Percentiles rank a stretch among this genome's conserved stretches.
Evolutionary conservation across 345 rosid genomes (phyloP).

Genomic region (Citrus glauca): DNA sequence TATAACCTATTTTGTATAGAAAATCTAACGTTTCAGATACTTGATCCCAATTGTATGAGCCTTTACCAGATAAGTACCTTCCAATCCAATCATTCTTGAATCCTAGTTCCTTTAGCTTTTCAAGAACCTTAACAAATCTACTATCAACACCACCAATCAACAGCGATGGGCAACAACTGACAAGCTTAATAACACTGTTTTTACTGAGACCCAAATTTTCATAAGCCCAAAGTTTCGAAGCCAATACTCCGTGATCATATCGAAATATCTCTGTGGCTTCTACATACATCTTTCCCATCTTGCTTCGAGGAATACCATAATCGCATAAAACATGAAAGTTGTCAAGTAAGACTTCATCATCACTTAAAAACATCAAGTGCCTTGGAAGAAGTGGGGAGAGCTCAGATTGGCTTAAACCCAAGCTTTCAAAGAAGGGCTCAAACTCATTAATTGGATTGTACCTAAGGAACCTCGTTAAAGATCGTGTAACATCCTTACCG

Average conservation of each 20-base stretch:
- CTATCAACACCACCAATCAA: conserved; percentile 47
- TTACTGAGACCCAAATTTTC: conserved; percentile 59
- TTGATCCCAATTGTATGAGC: conserved; percentile 55
- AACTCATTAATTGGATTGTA: conserved; percentile 82
- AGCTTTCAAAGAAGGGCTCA: conserved; percentile 85
- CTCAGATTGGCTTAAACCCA: conserved; percentile 60
- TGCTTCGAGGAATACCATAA: conserved; percentile 69
- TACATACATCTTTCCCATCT: conserved; percentile 64
- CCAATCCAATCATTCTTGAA: conserved; percentile 52
- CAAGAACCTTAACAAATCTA: conserved; percentile 47
- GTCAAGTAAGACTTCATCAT: conserved; percentile 56
- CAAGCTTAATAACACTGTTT: conserved; percentile 52
- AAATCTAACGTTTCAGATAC: conserved; percentile 55
- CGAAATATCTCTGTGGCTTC: conserved; percentile 59
- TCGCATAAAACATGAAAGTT: conserved; percentile 54
- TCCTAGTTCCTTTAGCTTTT: conserved; percentile 43
- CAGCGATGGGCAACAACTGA: conserved; percentile 50
- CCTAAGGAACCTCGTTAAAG: conserved; percentile 52
- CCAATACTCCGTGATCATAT: conserved; percentile 42
- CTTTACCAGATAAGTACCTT: conserved; percentile 31
- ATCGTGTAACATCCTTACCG: conserved; percentile 40
- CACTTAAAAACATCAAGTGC: conserved; percentile 47
- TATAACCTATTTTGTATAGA: conserved; percentile 56
- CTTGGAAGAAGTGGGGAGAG: conserved; percentile 41
- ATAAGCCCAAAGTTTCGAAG: conserved; percentile 42